Evolutionary conservation across 768 basidiomycete genomes (phyloP).

Genomic region (Gautieria morchelliformis): DNA sequence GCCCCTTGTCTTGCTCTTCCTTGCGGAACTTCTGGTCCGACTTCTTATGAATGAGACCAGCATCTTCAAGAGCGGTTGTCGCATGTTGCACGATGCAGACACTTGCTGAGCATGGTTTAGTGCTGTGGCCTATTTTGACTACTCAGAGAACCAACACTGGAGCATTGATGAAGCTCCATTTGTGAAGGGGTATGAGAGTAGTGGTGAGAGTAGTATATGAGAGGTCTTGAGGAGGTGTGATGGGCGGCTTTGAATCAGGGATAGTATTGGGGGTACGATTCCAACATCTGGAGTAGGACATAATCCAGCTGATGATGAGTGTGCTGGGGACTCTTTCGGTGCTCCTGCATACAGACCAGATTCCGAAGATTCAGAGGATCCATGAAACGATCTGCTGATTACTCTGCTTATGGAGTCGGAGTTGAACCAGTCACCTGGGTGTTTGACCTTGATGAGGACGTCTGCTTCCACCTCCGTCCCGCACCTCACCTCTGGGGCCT

Average conservation of each 20-base stretch:
- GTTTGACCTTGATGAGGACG: too few relatives aligned
- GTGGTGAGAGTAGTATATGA: slow-evolving; percentile 18
- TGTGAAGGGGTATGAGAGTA: slow-evolving; percentile 46
- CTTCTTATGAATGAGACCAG: too few relatives aligned
- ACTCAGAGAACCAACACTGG: background rate
- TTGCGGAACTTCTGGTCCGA: slow-evolving; percentile 57
- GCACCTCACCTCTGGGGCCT: too few relatives aligned
- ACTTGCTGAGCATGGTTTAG: slow-evolving; percentile 61
- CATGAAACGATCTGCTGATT: too few relatives aligned
- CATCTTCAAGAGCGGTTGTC: slow-evolving; percentile 81
- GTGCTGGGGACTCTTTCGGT: too few relatives aligned
- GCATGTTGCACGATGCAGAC: slow-evolving; percentile 93
- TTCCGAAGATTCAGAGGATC: slow-evolving; percentile 4
- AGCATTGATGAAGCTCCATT: slow-evolving; percentile 17
- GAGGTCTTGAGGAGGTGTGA: slow-evolving; percentile 42
- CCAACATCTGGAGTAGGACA: slow-evolving; percentile 50
- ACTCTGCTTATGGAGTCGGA: too few relatives aligned
- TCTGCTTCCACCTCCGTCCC: too few relatives aligned
- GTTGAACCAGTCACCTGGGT: too few relatives aligned
- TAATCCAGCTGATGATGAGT: slow-evolving; percentile 3
- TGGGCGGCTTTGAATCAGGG: too few relatives aligned
- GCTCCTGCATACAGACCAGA: background rate
- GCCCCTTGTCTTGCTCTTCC: slow-evolving; percentile 26
- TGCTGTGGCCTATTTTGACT: slow-evolving; percentile 32
- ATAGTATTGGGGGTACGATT: slow-evolving; percentile 64